A percentile compares a stretch with the other conserved stretches of the same genome.
Evolutionary conservation across 306 rosid species (phyloP).

Genomic region (Senna siamea): DNA sequence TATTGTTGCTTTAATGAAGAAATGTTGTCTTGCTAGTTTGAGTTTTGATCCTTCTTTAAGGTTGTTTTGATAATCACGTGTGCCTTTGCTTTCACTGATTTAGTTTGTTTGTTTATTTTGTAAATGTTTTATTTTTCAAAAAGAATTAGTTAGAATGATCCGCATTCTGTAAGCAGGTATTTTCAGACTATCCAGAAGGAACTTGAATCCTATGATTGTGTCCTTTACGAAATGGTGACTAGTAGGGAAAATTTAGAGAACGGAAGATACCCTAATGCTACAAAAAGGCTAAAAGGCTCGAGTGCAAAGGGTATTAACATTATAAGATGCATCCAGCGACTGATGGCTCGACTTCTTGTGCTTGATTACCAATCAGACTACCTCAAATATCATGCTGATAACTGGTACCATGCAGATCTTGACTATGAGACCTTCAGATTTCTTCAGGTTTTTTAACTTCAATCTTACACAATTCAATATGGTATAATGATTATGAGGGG

Average conservation of each 20-base stretch:
- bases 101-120: too few species aligned
- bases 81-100: constrained; percentile 5
- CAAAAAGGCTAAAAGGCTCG: constrained; percentile 59
- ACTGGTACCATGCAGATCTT: constrained; percentile 92
- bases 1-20: not conserved
- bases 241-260: constrained; percentile 80
- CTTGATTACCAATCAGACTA: constrained; percentile 89
- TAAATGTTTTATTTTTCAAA: too few species aligned
- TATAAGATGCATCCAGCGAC: constrained; percentile 84
- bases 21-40: not conserved
- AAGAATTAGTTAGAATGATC: constrained; percentile 20
- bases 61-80: not conserved
- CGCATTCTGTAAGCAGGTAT: constrained; percentile 57
- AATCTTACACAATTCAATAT: constrained; percentile 25
- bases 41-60: not conserved
- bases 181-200: constrained; percentile 80
- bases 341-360: constrained; percentile 74
- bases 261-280: constrained; percentile 54
- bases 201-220: constrained; percentile 83
- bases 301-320: constrained; percentile 72
- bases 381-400: constrained; percentile 69
- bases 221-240: constrained; percentile 91
- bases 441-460: constrained; percentile 66
- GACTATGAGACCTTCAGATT: constrained; percentile 81
- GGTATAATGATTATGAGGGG: not conserved